Conservation (phyloP, 345 rosid genomes). For the Ricinus communis region DNA sequence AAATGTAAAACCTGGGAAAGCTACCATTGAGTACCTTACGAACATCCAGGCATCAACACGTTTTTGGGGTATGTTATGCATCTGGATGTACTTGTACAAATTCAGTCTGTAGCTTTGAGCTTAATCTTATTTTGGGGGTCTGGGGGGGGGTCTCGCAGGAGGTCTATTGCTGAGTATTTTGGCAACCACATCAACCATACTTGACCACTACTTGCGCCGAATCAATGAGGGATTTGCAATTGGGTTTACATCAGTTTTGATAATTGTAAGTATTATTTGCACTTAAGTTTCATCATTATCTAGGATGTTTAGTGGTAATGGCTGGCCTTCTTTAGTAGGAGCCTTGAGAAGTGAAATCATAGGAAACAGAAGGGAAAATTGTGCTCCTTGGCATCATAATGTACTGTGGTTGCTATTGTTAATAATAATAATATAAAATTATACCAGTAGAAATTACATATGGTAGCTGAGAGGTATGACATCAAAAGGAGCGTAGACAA, state of each 20-base stretch:
- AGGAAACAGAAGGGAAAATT: not conserved
- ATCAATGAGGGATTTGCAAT: slow-evolving; percentile 80
- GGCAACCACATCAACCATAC: slow-evolving; percentile 81
- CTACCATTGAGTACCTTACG: slow-evolving; percentile 77
- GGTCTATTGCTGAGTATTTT: slow-evolving; percentile 77
- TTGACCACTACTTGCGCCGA: slow-evolving; percentile 76
- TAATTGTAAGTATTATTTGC: slow-evolving; percentile 57
- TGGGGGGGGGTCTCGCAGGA: slow-evolving; percentile 43
- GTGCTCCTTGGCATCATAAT: not conserved
- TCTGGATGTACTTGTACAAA: not conserved
- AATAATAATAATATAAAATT: not conserved
- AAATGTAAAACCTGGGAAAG: slow-evolving; percentile 89
- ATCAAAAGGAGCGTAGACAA: not conserved
- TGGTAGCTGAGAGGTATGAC: not conserved
- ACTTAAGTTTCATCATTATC: not conserved
- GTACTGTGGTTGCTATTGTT: not conserved
- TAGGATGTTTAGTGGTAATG: not conserved
- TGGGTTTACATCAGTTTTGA: slow-evolving; percentile 85
- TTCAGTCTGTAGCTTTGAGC: slow-evolving; percentile 3
- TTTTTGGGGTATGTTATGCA: slow-evolving; percentile 74
- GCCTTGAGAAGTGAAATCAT: not conserved
- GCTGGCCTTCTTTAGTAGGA: not conserved
- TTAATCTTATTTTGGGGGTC: slow-evolving; percentile 8
- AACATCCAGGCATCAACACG: slow-evolving; percentile 94
- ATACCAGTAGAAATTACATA: not conserved